Conservation (phyloP, 805 yeast species). For the Nakazawaea ernobii region DNA sequence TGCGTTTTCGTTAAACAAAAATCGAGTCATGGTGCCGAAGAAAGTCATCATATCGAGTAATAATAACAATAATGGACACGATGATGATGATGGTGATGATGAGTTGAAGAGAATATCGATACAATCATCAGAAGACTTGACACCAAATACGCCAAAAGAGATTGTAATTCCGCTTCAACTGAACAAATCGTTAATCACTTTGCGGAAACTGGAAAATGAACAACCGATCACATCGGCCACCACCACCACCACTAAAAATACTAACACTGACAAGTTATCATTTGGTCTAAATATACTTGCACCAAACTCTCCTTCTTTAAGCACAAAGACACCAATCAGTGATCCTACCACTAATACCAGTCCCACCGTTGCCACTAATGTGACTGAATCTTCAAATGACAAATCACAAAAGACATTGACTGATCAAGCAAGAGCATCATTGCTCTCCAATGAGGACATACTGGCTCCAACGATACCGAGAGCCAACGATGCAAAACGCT, state of each 20-base stretch:
- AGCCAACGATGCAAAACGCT: neutral
- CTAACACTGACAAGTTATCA: neutral
- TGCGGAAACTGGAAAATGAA: neutral
- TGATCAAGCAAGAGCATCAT: too few relatives aligned
- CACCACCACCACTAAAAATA: too few relatives aligned
- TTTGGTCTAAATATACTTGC: constrained; percentile 1
- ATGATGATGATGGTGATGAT: constrained; percentile 2
- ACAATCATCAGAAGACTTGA: constrained; percentile 7
- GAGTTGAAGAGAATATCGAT: constrained; percentile 1
- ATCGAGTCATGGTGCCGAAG: neutral
- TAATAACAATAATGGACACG: neutral
- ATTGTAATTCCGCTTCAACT: constrained; percentile 4
- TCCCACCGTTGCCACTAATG: too few relatives aligned
- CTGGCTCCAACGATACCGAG: too few relatives aligned
- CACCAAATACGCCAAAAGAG: neutral
- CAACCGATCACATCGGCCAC: neutral
- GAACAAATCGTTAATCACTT: constrained; percentile 5
- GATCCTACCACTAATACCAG: too few relatives aligned
- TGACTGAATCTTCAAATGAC: too few relatives aligned
- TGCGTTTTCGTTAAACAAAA: constrained; percentile 28
- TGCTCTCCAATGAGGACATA: too few relatives aligned
- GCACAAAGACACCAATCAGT: neutral
- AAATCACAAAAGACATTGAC: too few relatives aligned
- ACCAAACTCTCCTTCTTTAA: neutral
- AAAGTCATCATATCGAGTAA: too few relatives aligned